Evolutionary conservation across 768 basidiomycete species (phyloP), one percentile per base, ranked within the genome.

Genomic region (Pleurotus salmoneostramineus): DNA sequence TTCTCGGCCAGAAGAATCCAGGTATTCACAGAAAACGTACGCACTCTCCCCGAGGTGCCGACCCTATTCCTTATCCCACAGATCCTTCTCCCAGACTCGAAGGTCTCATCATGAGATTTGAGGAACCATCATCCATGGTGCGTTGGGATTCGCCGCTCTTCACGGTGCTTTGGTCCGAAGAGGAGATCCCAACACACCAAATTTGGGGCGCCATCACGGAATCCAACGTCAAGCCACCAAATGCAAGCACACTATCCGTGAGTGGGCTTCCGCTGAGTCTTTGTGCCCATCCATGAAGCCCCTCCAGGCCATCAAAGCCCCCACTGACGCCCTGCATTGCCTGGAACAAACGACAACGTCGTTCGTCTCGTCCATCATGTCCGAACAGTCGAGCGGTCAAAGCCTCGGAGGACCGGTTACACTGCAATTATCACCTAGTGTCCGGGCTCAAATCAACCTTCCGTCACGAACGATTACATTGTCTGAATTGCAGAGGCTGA

Each of bases 41-140:
- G 87, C 37, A 8, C 10, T n/a, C 70, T 47, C 27, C 52, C 44
- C 15, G 14, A 7, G 15, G 31, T 4, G 6, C 34, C 11, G 37
- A 32, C 8, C 7, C 6, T 11, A 27, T 45, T 21, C 47, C 10
- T 46, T 55, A 57, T 43, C 14, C 31, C 33, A 31, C 58, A 33
- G 36, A 32, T 44, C 51, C 42, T 32, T 27, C 15, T 36, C 15
- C 4, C 63, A 95, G 93, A 6, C 81, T 97, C 36, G 90, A 93
- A 47, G 95, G 93, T 68, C 82, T 99, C 3, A 71, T 98, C 36
- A 77, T 88, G 66, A 81, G 96, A 51, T 98, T 87, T 64, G 97
- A 99, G 73, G 97, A 98, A 65, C 97, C 97, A 0, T 95, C 93
- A 0, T 95, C 95, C 3, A 95, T 95, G 89, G 95, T 92, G n/a